A percentile compares a stretch with the other conserved stretches of the same genome.
These are phyloP conservation scores for Drechslerella coelobrocha DNA, from an alignment of 2,329 filamentous ascomycete species.

Conservation along the genomic window DNA sequence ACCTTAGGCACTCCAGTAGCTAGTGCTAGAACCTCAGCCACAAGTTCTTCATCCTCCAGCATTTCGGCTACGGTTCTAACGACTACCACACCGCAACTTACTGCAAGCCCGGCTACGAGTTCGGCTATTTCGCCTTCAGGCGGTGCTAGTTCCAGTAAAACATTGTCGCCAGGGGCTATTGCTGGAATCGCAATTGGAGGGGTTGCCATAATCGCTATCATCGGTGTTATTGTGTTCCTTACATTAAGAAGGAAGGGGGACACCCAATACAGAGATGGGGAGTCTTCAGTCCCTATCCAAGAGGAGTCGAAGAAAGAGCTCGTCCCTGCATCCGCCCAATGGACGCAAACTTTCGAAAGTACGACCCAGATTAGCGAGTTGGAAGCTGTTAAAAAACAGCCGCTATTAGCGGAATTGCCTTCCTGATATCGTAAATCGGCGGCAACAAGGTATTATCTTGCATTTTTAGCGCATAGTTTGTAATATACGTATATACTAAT, in stretches of 20 bases:
- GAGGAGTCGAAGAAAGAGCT: background rate
- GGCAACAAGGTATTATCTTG: too few species aligned
- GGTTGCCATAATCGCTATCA: slow-evolving; percentile 10
- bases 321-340: background rate
- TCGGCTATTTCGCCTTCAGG: background rate
- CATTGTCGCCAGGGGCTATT: slow-evolving; percentile 12
- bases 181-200: slow-evolving; percentile 26
- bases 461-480: too few species aligned
- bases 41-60: background rate
- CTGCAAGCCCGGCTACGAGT: too few species aligned
- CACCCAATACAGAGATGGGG: background rate
- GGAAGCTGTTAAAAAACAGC: slow-evolving; percentile 9
- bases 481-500: too few species aligned
- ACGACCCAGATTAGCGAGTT: slow-evolving; percentile 13
- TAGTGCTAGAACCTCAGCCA: background rate
- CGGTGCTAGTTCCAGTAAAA: background rate
- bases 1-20: slow-evolving; percentile 8
- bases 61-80: background rate
- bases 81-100: background rate
- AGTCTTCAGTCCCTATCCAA: background rate
- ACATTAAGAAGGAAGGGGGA: slow-evolving; percentile 11
- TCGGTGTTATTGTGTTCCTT: slow-evolving; percentile 8
- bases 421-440: too few species aligned
- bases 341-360: background rate
- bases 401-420: slow-evolving; percentile 21